Evolutionary conservation across 495 filamentous ascomycete species (phyloP), one percentile per base, ranked within the genome.

Genomic region (Aspergillus sclerotiicarbonarius): DNA sequence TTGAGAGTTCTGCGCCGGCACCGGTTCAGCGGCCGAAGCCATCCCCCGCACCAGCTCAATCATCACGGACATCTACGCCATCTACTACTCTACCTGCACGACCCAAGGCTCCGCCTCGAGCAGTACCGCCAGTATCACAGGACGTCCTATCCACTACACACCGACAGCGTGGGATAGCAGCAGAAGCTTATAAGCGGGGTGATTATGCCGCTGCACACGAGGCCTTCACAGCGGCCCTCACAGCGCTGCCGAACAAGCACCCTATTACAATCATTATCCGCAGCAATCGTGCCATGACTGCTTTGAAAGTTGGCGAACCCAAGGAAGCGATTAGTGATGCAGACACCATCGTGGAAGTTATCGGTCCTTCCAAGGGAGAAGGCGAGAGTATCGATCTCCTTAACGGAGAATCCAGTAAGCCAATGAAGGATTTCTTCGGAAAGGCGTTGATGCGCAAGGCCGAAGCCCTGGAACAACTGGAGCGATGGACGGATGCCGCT

Each of bases 371-470:
- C 2, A 87, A 82, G 50, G 95, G 95, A 29, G 87, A 90, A 60
- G 82, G 79, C 10, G 94, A 98, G 73, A 82, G 68, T 6, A 90
- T 98, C 52, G 82, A 88, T 29, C 76, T 94, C 2, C 79, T 80
- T 16, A 81, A 76, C 43, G 77, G 72, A 16, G 84, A 87, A 57
- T 80, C 87, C 16, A 79, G 81, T 29, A 95, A 96, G 58, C 87
- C 90, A 44, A 97, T 98, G 92, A 87, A 82, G 46, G 90, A 93
- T 39, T 90, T 96, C 67, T 98, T 86, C 70, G 90, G 89, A 49
- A 98, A 97, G 71, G 92, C 92, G 0, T 78, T 96, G 43, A 92
- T 87, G 71, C 87, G 95, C 55, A 97, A 97, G 77, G 94, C 95
- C 13, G 95, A 98, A 70, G 93, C 90, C 2, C 79, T 98, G 30